phyloP scores from a whole-genome alignment of 495 filamentous ascomycete genomes.

The Aspergillus funiculosus region DNA sequence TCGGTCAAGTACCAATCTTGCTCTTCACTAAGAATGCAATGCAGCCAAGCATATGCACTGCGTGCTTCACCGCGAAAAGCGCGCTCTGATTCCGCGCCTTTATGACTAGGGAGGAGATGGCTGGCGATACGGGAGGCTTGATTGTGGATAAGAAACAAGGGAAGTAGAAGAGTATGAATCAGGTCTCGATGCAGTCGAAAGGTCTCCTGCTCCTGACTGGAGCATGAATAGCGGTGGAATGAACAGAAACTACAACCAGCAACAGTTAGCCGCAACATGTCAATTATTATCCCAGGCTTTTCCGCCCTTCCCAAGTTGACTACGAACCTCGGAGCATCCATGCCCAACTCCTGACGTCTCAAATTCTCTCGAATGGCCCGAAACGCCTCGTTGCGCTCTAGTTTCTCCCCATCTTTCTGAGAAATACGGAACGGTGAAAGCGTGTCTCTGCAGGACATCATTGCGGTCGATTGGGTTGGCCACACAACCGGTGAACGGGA shows the following conservation, averaged over 20 bases:
- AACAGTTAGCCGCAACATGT: constrained; percentile 8
- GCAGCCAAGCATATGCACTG: constrained; percentile 55
- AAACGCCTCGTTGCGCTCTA: constrained; percentile 43
- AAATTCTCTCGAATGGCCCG: constrained; percentile 39
- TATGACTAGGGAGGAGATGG: constrained; percentile 38
- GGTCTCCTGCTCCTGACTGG: constrained; percentile 35
- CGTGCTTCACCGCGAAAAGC: constrained; percentile 54
- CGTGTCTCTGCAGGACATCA: constrained; percentile 27
- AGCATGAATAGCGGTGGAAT: constrained; percentile 39
- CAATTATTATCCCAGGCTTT: too few species aligned
- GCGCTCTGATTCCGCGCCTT: constrained; percentile 51
- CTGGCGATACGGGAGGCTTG: constrained; percentile 47
- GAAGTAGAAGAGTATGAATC: constrained; percentile 53
- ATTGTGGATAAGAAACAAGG: constrained; percentile 52
- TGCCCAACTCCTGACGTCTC: constrained; percentile 37
- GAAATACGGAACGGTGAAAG: constrained; percentile 46
- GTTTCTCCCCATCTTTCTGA: constrained; percentile 28
- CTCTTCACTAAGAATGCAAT: constrained; percentile 53
- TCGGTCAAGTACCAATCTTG: constrained; percentile 53
- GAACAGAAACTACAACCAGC: constrained; percentile 41
- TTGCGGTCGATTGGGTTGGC: background rate
- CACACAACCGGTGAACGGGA: background rate
- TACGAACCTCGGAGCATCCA: constrained; percentile 32
- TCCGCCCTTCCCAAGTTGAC: too few species aligned
- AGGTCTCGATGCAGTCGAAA: constrained; percentile 58